These are phyloP conservation scores for Fagopyrum esculentum DNA, from an alignment of 148 eudicot genomes.

Conservation along the genomic window DNA sequence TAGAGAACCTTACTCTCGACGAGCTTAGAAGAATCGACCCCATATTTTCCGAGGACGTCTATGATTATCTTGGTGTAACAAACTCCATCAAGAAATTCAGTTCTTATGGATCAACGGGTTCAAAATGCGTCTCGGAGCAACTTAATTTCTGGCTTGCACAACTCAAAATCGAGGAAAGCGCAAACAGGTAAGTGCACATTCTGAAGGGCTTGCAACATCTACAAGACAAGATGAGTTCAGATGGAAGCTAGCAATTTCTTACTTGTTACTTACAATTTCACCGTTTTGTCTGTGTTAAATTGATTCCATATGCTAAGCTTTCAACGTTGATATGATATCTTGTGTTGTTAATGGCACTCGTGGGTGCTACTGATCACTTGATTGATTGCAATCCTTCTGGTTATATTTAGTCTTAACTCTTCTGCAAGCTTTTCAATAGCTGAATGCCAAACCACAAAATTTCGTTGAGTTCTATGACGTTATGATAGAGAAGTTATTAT, in stretches of 20 bases:
- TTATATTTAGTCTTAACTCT: no score
- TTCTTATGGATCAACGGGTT: slow-evolving; percentile 93
- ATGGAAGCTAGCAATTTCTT: not conserved
- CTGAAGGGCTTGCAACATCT: not conserved
- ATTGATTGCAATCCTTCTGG: not conserved
- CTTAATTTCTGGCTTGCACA: slow-evolving; percentile 56
- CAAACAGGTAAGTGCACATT: not conserved
- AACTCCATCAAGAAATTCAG: slow-evolving; percentile 76
- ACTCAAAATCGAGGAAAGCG: slow-evolving; percentile 27
- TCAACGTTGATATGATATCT: no score
- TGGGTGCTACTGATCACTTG: no score
- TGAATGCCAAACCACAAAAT: no score
- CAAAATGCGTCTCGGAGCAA: slow-evolving; percentile 74
- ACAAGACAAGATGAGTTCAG: not conserved
- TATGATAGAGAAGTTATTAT: no score
- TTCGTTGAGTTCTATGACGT: no score
- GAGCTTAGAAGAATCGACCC: slow-evolving; percentile 52
- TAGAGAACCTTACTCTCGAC: slow-evolving; percentile 61
- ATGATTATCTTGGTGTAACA: slow-evolving; percentile 79
- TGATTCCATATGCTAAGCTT: no score
- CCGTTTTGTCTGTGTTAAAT: not conserved
- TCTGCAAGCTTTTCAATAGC: no score
- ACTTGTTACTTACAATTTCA: not conserved
- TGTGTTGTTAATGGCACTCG: no score
- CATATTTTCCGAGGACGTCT: slow-evolving; percentile 62